Base-by-base conservation (phyloP, 176 grass and related monocot species). In the Eleusine coracana region DNA sequence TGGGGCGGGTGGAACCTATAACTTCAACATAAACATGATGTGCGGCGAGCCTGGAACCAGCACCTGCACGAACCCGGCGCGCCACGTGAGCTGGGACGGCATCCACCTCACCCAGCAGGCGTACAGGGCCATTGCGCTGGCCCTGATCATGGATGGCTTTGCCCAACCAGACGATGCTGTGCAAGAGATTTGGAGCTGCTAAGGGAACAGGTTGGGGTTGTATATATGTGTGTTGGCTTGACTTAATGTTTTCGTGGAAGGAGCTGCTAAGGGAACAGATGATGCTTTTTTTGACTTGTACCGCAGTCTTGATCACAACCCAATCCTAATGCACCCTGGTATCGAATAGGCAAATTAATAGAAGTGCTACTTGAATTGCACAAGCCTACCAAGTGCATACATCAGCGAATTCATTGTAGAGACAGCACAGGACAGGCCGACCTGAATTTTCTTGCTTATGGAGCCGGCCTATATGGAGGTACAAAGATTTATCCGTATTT, bases 31-130 rank as follows among this genome's bases (percentile, higher is more conserved):
- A n/a, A 91, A 65, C 20, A 0, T 74, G 16, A 98, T 95, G 79
- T 98, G 96, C 27, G 92, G 96, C 15, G 28, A 73, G 15, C 20
- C 76, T 0, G 92, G 92, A 2, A 84, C 92, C 2, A 78, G 17
- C 1, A 2, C 25, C 1, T 98, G 95, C 75, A 3, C 82, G 0
- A 44, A 95, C 20, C 95, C 95, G 0, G 74, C 69, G 2, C 85
- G 83, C 17, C 75, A 80, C 76, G 75, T 98, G 15, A 98, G 88
- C 56, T 98, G 96, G 96, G 92, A 98, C 0, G 96, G 96, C 74
- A 91, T 98, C 68, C 96, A 98, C 81, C 86, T 98, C 59, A 98
- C 92, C 0, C 96, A 98, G 51, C 88, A 90, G 68, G 96, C 92
- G 0, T 95, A 98, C 85, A 83, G 58, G 87, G 76, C 88, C 16